These are phyloP conservation scores for Cercophora samala DNA, from an alignment of 495 filamentous ascomycete species.

Conservation along the genomic window DNA sequence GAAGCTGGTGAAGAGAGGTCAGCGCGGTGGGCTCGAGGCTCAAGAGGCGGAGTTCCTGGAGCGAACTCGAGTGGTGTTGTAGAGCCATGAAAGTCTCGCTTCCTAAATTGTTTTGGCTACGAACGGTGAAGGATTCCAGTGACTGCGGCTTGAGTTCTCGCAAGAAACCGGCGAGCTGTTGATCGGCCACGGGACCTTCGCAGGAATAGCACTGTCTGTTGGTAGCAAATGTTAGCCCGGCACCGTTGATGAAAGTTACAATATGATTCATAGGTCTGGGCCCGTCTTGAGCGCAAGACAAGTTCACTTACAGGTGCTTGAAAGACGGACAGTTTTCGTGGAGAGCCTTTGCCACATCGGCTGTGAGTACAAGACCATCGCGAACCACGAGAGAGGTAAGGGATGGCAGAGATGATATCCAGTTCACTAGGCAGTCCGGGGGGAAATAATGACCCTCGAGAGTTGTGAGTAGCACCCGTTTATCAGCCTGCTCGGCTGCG, in stretches of 20 bases:
- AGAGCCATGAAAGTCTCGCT: constrained; percentile 56
- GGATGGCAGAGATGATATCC: constrained; percentile 36
- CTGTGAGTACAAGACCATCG: constrained; percentile 55
- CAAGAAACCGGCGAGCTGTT: constrained; percentile 58
- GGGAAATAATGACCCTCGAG: constrained; percentile 36
- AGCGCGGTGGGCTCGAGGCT: constrained; percentile 48
- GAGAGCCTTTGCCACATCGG: constrained; percentile 52
- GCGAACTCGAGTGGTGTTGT: constrained; percentile 53
- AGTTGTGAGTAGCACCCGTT: constrained; percentile 42
- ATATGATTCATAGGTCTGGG: no score
- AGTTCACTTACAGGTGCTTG: constrained; percentile 40
- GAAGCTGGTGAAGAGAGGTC: constrained; percentile 44
- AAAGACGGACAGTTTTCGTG: constrained; percentile 58
- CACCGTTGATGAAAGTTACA: neutral
- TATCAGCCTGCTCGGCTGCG: constrained; percentile 30
- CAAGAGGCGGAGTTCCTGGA: constrained; percentile 54
- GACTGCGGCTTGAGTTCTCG: constrained; percentile 53
- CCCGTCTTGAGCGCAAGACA: no score
- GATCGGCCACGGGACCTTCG: constrained; percentile 45
- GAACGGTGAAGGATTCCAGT: constrained; percentile 56
- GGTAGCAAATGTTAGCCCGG: neutral
- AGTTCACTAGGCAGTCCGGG: constrained; percentile 30
- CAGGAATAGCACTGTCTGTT: constrained; percentile 46
- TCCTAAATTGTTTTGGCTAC: constrained; percentile 50
- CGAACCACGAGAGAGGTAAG: constrained; percentile 51